Conservation (phyloP, 83 land plant species). For the Picea mariana region DNA sequence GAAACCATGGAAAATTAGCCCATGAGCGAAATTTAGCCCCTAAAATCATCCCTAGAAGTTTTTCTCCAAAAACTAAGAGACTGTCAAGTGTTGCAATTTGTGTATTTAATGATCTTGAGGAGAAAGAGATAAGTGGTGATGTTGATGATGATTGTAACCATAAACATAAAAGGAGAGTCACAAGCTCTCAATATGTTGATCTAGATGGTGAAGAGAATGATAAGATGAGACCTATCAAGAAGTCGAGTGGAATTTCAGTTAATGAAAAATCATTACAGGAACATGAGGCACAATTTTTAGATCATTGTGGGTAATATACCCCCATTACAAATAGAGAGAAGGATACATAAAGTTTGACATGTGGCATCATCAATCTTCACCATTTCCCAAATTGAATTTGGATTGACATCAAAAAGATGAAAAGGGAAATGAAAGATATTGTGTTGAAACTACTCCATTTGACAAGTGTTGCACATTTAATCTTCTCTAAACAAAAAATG, state of each 20-base stretch:
- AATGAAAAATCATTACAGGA: constrained; percentile 49
- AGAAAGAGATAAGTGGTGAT: background rate
- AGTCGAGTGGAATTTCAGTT: background rate
- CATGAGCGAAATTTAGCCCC: too few relatives aligned
- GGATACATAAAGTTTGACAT: too few relatives aligned
- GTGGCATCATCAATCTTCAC: too few relatives aligned
- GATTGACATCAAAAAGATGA: too few relatives aligned
- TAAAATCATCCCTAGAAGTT: background rate
- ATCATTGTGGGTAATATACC: constrained; percentile 19
- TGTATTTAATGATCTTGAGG: constrained; percentile 45
- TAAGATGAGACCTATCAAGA: too few relatives aligned
- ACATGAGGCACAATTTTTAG: constrained; percentile 40
- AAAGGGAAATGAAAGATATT: background rate
- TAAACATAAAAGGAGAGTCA: too few relatives aligned
- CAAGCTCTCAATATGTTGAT: too few relatives aligned
- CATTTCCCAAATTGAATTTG: too few relatives aligned
- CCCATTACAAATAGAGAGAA: constrained; percentile 3
- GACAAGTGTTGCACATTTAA: too few relatives aligned
- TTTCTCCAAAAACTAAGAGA: background rate
- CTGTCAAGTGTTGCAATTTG: constrained; percentile 14
- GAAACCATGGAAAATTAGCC: too few relatives aligned
- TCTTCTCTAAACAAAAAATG: too few relatives aligned
- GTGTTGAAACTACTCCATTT: constrained; percentile 28
- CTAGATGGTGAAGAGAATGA: too few relatives aligned
- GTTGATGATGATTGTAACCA: background rate